phyloP scores from a whole-genome alignment of 805 yeast genomes.

The Yamadazyma laniorum region DNA sequence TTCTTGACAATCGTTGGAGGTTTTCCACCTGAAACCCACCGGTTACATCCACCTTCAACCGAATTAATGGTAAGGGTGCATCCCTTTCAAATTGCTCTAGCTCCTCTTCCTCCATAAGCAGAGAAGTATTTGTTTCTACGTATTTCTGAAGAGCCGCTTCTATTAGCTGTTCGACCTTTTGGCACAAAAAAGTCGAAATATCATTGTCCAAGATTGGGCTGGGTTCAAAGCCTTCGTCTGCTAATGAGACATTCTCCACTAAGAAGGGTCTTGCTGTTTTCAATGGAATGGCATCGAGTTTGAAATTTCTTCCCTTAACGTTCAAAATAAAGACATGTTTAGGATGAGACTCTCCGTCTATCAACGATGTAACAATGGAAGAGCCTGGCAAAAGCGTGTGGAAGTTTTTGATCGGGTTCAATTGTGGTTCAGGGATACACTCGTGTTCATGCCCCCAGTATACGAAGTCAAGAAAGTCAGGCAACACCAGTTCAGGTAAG shows the following conservation, averaged over 20 bases:
- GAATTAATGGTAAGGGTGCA: slow-evolving; percentile 74
- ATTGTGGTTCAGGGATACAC: slow-evolving; percentile 68
- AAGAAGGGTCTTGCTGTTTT: slow-evolving; percentile 80
- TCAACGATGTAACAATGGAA: slow-evolving; percentile 85
- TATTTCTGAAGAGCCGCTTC: slow-evolving; percentile 51
- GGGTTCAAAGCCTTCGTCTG: slow-evolving; percentile 54
- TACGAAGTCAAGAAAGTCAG: slow-evolving; percentile 75
- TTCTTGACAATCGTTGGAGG: slow-evolving; percentile 81
- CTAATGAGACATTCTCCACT: slow-evolving; percentile 62
- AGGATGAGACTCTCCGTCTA: slow-evolving; percentile 76
- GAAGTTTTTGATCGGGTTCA: slow-evolving; percentile 61
- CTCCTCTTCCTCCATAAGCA: slow-evolving; percentile 2
- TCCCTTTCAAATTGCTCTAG: slow-evolving; percentile 11
- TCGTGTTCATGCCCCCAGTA: slow-evolving; percentile 99
- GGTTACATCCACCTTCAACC: slow-evolving; percentile 82
- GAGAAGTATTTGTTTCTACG: slow-evolving; percentile 27
- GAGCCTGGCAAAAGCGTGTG: slow-evolving; percentile 90
- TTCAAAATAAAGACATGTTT: slow-evolving; percentile 75
- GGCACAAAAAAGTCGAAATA: slow-evolving; percentile 57
- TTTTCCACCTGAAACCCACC: slow-evolving; percentile 93
- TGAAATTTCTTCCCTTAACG: slow-evolving; percentile 55
- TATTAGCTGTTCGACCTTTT: slow-evolving; percentile 67
- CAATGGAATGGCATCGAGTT: slow-evolving; percentile 59
- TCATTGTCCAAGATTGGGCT: slow-evolving; percentile 56
- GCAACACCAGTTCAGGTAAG: slow-evolving; percentile 82